Conservation (phyloP, 2,329 filamentous ascomycete species). For the Verticillium isaacii region DNA sequence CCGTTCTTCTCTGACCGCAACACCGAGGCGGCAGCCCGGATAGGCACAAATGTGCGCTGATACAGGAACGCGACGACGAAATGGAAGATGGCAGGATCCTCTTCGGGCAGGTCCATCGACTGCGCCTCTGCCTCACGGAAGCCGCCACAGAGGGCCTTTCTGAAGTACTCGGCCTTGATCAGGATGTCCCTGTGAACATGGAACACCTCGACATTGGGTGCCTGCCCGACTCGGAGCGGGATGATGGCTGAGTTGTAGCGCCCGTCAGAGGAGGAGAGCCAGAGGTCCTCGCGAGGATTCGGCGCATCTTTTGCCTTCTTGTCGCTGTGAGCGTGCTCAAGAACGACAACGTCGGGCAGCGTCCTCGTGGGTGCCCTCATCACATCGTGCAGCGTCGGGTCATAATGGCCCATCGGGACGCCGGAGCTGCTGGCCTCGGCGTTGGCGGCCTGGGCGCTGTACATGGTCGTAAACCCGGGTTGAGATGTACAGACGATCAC, state of each 20-base stretch:
- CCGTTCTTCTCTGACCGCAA: slow-evolving; percentile 33
- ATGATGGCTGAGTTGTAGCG: slow-evolving; percentile 41
- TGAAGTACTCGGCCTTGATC: slow-evolving; percentile 41
- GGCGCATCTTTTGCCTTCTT: slow-evolving; percentile 23
- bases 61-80: slow-evolving; percentile 47
- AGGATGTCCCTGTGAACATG: slow-evolving; percentile 44
- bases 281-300: slow-evolving; percentile 40
- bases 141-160: slow-evolving; percentile 40
- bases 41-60: slow-evolving; percentile 40
- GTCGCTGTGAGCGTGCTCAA: slow-evolving; percentile 28
- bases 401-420: neutral
- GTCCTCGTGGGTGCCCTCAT: slow-evolving; percentile 33
- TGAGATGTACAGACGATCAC: neutral
- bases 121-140: slow-evolving; percentile 42
- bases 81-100: slow-evolving; percentile 45
- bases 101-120: slow-evolving; percentile 43
- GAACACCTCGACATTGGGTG: slow-evolving; percentile 38
- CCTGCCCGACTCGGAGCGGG: slow-evolving; percentile 36
- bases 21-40: slow-evolving; percentile 35
- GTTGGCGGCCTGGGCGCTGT: neutral
- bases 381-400: slow-evolving; percentile 29
- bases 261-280: slow-evolving; percentile 44
- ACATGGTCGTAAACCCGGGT: neutral
- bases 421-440: neutral
- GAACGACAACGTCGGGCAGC: slow-evolving; percentile 31